Evolutionary conservation across 2,329 filamentous ascomycete genomes (phyloP).

Genomic region (Orbilia blumenaviensis): DNA sequence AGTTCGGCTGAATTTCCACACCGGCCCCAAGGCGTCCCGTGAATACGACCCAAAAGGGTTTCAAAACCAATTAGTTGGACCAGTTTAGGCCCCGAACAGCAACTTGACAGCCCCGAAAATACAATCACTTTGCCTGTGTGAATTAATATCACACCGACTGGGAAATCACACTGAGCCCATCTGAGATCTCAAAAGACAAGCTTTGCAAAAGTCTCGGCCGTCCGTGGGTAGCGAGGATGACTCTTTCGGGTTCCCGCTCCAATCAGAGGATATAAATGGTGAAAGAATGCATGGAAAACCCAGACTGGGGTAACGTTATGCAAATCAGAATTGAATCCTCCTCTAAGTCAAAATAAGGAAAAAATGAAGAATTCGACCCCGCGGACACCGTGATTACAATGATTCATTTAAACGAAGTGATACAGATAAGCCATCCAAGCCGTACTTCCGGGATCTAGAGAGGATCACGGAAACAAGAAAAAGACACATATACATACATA

Average conservation of each 20-base stretch:
- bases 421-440: background rate
- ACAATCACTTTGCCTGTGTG: background rate
- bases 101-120: background rate
- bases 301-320: conserved; percentile 12
- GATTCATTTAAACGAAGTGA: conserved; percentile 10
- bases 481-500: too few species aligned
- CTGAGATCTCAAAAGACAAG: conserved; percentile 14
- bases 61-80: background rate
- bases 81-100: conserved; percentile 15
- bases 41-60: conserved; percentile 17
- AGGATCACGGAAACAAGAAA: too few species aligned
- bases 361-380: background rate
- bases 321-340: background rate
- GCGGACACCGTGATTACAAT: conserved; percentile 29
- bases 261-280: background rate
- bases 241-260: conserved; percentile 9
- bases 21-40: conserved; percentile 19
- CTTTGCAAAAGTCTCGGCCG: conserved; percentile 20
- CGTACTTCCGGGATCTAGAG: too few species aligned
- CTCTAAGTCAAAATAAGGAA: conserved; percentile 1
- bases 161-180: background rate
- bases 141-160: background rate
- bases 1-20: conserved; percentile 25
- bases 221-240: conserved; percentile 38
- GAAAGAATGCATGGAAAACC: background rate